Conservation (phyloP, 2,329 filamentous ascomycete species). For the Botrytis hyacinthi region DNA sequence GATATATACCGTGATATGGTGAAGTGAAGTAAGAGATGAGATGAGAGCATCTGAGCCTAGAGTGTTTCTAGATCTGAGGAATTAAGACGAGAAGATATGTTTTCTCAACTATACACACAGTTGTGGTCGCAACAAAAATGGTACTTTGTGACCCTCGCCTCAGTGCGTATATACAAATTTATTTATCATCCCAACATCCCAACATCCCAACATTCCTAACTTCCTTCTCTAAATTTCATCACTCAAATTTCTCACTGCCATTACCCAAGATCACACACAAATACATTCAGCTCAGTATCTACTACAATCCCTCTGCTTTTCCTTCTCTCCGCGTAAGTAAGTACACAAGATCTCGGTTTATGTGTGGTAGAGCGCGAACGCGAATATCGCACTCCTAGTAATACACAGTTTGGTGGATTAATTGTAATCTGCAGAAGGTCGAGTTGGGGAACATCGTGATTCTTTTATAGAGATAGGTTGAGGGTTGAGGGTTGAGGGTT, state of each 20-base stretch:
- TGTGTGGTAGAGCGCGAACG: background rate
- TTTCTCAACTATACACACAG: too few species aligned
- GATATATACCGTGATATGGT: too few species aligned
- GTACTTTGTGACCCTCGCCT: too few species aligned
- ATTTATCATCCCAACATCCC: too few species aligned
- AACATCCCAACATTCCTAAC: background rate
- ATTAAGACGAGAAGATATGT: background rate
- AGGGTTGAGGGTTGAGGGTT: background rate
- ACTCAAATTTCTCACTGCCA: background rate
- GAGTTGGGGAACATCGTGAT: background rate
- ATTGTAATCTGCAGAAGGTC: background rate
- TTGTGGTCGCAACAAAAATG: too few species aligned
- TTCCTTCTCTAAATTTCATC: accelerated
- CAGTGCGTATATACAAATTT: too few species aligned
- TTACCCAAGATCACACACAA: accelerated
- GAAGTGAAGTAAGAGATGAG: too few species aligned
- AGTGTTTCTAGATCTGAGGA: background rate
- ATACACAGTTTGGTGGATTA: too few species aligned
- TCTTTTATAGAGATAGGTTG: background rate
- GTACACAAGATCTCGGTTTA: background rate
- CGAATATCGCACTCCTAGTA: accelerated
- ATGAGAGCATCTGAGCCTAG: too few species aligned
- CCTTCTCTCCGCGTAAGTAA: too few species aligned
- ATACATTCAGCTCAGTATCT: background rate
- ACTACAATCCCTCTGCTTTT: background rate